Evolutionary conservation across 2,329 filamentous ascomycete species (phyloP), one percentile per base, ranked within the genome.

Genomic region (Pestalotiopsis fici): DNA sequence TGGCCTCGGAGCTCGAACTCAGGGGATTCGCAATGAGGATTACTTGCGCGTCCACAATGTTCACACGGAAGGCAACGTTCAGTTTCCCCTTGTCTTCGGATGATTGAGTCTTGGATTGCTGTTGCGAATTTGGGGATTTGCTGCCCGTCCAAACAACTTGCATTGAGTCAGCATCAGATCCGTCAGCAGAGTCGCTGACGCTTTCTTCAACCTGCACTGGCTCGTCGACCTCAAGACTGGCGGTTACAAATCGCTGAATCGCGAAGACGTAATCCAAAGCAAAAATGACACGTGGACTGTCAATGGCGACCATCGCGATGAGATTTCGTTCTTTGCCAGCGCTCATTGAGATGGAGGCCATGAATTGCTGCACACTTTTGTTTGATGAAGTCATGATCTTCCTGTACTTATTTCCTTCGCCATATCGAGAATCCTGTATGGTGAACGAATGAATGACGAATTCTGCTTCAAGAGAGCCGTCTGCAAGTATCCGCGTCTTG

Each of bases 381-480:
- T 98, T 98, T 75, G 95, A 94, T 66, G 97, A 91, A 1, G 95
- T 95, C 96, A 99, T 98, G 81, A 99, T 98, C 78, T 95, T 97
- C 63, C 94, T 90, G 85, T 97, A 99, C 77, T 97, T 98, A 83
- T 98, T 99, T 4, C 91, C 93, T 73, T 97, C 95, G 65, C 89
- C 88, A 4, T 90, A 90, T n/a, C 97, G 91, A 70, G 92, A 98
- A 78, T 99, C 96, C 66, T 93, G 89, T 71, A 98, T 97, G 0
- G 94, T 97, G 78, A 99, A 98, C 0, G 95, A 96, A 68, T 96
- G 92, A 18, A 99, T 94, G 43, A 97, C 86, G 6, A 99, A 87
- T 77, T 99, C 97, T 2, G 95, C 94, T 78, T 99, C 96, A 54
- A 99, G 81, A 0, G 95, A 95, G 6, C 92, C 91, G 78, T 99